These are phyloP conservation scores for Diaporthe vaccinii DNA, from an alignment of 2,329 filamentous ascomycete genomes.

Conservation along the genomic window DNA sequence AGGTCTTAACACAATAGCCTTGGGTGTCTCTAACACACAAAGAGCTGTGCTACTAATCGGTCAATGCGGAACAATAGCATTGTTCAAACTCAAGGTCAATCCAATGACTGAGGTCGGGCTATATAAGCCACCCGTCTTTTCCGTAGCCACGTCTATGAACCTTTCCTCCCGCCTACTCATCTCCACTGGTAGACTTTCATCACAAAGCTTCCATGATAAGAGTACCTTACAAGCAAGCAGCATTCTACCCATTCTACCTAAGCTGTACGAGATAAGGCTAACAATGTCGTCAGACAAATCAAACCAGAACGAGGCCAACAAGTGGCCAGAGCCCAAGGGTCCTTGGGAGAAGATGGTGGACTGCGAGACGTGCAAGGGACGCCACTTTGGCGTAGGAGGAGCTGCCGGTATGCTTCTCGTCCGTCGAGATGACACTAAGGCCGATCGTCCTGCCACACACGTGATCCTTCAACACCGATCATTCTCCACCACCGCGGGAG, in stretches of 20 bases:
- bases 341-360: neutral
- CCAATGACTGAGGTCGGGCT: neutral
- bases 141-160: neutral
- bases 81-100: neutral
- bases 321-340: neutral
- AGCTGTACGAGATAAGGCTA: neutral
- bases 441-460: neutral
- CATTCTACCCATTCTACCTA: neutral
- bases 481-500: neutral
- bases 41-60: neutral
- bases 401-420: slow-evolving; percentile 34
- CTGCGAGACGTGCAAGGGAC: neutral
- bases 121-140: neutral
- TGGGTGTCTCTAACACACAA: neutral
- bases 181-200: neutral
- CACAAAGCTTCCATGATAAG: neutral
- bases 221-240: neutral
- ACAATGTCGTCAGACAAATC: neutral
- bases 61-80: neutral
- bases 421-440: neutral
- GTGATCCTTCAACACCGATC: slow-evolving; percentile 23
- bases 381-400: slow-evolving; percentile 20
- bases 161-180: too few relatives aligned
- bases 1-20: too few relatives aligned
- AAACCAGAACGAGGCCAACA: neutral